Conservation (phyloP, 768 basidiomycete species). For the Naematelia aurantialba region DNA sequence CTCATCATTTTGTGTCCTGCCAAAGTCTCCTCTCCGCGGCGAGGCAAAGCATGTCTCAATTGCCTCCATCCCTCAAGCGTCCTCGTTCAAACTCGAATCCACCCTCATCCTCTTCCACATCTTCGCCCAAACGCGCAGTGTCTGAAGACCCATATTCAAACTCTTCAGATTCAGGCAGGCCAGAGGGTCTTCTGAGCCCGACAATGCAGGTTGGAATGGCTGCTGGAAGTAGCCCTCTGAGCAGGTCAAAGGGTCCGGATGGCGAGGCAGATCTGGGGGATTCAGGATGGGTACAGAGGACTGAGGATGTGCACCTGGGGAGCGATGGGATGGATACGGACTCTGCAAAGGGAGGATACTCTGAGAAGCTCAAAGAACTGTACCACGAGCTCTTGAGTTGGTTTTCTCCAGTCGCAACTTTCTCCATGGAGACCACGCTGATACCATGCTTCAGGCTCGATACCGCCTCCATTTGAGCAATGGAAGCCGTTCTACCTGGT, state of each 20-base stretch:
- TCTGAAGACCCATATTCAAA: slow-evolving; percentile 59
- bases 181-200: slow-evolving; percentile 7
- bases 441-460: no score
- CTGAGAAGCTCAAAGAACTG: slow-evolving; percentile 18
- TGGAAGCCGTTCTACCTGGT: slow-evolving; percentile 29
- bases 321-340: slow-evolving; percentile 11
- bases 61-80: slow-evolving; percentile 39
- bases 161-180: slow-evolving; percentile 17
- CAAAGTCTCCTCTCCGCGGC: not conserved
- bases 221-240: slow-evolving; percentile 26
- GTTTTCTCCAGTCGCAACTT: slow-evolving; percentile 1
- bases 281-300: slow-evolving; percentile 29
- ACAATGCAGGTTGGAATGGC: not conserved
- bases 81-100: slow-evolving; percentile 40
- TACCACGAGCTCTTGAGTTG: slow-evolving; percentile 28
- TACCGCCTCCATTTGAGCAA: slow-evolving; percentile 28
- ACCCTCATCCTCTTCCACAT: slow-evolving; percentile 39
- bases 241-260: slow-evolving; percentile 11
- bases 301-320: slow-evolving; percentile 31
- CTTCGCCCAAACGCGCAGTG: slow-evolving; percentile 71
- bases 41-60: not conserved
- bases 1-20: no score
- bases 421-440: no score
- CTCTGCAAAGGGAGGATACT: no score
- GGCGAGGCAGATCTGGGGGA: slow-evolving; percentile 19